Conservation (phyloP, 2,329 filamentous ascomycete genomes). For the Mycosphaerella sp. region DNA sequence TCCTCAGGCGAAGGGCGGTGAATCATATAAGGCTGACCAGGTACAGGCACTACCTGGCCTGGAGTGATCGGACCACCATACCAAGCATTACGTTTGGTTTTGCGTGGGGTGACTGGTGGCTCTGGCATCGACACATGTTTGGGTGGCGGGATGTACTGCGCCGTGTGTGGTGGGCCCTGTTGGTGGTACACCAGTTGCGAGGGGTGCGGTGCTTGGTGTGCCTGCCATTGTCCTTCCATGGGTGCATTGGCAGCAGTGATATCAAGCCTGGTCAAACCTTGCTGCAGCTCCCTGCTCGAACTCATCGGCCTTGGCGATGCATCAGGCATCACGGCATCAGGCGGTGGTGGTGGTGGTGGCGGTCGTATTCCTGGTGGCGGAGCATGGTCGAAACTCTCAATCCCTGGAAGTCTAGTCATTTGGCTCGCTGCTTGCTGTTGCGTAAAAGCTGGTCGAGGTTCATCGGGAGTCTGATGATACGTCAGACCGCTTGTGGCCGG, state of each 20-base stretch:
- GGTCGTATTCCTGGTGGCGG: constrained; percentile 57
- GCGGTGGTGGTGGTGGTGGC: constrained; percentile 54
- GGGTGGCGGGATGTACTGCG: constrained; percentile 32
- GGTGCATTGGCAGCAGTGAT: constrained; percentile 47
- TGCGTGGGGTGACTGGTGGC: constrained; percentile 49
- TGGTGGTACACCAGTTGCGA: constrained; percentile 19
- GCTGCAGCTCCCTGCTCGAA: constrained; percentile 52
- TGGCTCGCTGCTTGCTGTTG: constrained; percentile 51
- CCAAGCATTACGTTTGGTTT: constrained; percentile 64
- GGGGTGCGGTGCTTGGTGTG: constrained; percentile 18
- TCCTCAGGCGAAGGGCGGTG: constrained; percentile 52
- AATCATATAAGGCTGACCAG: constrained; percentile 14
- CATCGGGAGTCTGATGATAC: constrained; percentile 65
- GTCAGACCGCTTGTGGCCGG: constrained; percentile 67
- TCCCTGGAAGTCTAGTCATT: constrained; percentile 71
- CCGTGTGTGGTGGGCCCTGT: constrained; percentile 15
- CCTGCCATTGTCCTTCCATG: constrained; percentile 28
- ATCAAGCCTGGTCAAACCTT: constrained; percentile 60
- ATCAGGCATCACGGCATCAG: constrained; percentile 75
- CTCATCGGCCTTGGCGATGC: constrained; percentile 29
- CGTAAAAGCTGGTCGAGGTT: constrained; percentile 52
- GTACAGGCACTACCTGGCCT: constrained; percentile 15
- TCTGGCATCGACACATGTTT: constrained; percentile 36
- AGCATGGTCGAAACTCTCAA: constrained; percentile 82
- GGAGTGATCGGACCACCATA: constrained; percentile 52